These are phyloP conservation scores for Akebia trifoliata DNA, from an alignment of 164 flowering plant genomes.

Conservation along the genomic window DNA sequence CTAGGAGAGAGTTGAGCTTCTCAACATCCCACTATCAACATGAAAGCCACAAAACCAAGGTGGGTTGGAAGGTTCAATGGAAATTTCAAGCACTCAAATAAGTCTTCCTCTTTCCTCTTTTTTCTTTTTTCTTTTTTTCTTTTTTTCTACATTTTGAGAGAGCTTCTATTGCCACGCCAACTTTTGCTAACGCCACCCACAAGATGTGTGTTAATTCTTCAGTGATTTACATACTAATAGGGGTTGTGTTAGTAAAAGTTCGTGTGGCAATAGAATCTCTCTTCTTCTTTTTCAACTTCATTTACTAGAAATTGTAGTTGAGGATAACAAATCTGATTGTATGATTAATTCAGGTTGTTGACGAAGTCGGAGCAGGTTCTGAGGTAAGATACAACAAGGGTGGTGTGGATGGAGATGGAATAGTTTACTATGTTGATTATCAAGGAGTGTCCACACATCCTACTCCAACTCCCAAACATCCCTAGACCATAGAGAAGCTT, in stretches of 20 bases:
- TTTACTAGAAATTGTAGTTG: neutral
- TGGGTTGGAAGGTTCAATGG: neutral
- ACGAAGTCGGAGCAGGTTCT: constrained; percentile 1
- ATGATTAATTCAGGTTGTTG: constrained; percentile 24
- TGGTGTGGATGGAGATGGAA: constrained; percentile 22
- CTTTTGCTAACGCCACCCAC: no score
- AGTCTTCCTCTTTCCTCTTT: neutral
- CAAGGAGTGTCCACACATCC: constrained; percentile 74
- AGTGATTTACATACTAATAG: no score
- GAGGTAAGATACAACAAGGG: constrained; percentile 10
- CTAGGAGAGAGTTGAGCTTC: constrained; percentile 8
- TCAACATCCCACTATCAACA: constrained; percentile 1
- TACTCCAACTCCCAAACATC: constrained; percentile 56
- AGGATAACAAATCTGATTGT: neutral
- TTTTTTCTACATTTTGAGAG: no score
- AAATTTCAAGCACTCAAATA: neutral
- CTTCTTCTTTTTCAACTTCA: no score
- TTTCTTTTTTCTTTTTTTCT: no score
- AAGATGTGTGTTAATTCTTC: no score
- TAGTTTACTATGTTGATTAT: constrained; percentile 56
- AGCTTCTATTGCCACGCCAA: neutral
- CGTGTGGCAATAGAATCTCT: no score
- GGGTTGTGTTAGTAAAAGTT: no score
- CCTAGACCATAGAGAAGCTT: constrained; percentile 24
- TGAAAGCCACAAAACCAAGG: constrained; percentile 17